A percentile compares a stretch with the other conserved stretches of the same genome.
Evolutionary conservation across 2,329 filamentous ascomycete genomes (phyloP).

Genomic region (Talaromyces amestolkiae): DNA sequence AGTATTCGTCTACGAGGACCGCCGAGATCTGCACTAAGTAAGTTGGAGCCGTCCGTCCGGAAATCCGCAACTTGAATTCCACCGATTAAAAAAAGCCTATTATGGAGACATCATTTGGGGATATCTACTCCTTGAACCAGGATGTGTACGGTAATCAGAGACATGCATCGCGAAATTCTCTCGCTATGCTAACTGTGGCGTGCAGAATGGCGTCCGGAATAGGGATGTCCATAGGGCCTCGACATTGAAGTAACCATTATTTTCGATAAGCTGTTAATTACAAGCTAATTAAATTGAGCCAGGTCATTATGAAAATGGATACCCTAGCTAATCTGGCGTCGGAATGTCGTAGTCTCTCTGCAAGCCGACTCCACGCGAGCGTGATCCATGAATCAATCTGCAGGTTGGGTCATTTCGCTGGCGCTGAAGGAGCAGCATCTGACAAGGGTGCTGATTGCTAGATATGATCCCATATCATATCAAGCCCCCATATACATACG

Average conservation of each 20-base stretch:
- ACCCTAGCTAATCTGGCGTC: neutral
- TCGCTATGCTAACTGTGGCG: neutral
- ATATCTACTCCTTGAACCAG: too few species aligned
- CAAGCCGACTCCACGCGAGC: neutral
- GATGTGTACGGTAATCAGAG: neutral
- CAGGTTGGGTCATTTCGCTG: neutral
- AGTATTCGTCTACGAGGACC: neutral
- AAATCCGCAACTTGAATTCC: neutral
- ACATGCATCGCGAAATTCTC: neutral
- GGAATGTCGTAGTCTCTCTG: neutral
- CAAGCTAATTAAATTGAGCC: neutral
- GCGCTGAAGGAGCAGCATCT: neutral
- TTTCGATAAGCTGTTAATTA: slow-evolving; percentile 6
- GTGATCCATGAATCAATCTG: neutral
- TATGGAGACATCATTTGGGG: neutral
- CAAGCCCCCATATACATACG: slow-evolving; percentile 4
- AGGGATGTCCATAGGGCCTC: neutral
- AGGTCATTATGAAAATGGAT: neutral
- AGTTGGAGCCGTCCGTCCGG: neutral
- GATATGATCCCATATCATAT: neutral
- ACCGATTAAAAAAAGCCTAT: neutral
- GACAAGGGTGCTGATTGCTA: neutral
- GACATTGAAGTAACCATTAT: neutral
- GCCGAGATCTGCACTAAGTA: neutral
- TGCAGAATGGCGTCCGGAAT: slow-evolving; percentile 1